Evolutionary conservation across 2,329 filamentous ascomycete species (phyloP).

Genomic region (Alternaria viburni): DNA sequence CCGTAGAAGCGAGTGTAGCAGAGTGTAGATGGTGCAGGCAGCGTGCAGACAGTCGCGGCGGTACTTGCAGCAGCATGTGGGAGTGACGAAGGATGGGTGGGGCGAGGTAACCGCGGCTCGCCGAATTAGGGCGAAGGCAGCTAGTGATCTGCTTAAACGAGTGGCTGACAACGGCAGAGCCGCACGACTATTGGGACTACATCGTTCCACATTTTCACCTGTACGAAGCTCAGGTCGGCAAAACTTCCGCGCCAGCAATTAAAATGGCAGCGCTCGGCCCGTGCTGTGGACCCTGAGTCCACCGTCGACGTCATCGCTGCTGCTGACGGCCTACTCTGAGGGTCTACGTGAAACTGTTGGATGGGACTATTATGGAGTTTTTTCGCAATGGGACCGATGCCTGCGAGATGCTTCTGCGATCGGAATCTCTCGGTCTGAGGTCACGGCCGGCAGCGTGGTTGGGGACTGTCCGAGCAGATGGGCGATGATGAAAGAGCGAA

Average conservation of each 20-base stretch:
- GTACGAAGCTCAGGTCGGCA: background rate
- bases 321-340: constrained; percentile 17
- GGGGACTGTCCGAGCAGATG: constrained; percentile 7
- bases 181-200: constrained; percentile 10
- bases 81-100: constrained; percentile 28
- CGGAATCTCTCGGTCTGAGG: constrained; percentile 11
- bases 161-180: constrained; percentile 18
- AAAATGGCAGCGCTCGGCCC: constrained; percentile 14
- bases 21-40: constrained; percentile 10
- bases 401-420: constrained; percentile 31
- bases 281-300: constrained; percentile 32
- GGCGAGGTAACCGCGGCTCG: constrained; percentile 22
- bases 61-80: constrained; percentile 4
- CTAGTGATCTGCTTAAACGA: constrained; percentile 5
- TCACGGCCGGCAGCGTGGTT: constrained; percentile 16
- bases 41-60: constrained; percentile 18
- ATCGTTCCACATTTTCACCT: background rate
- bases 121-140: constrained; percentile 19
- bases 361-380: constrained; percentile 31
- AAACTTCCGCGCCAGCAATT: constrained; percentile 11
- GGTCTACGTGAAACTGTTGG: constrained; percentile 40
- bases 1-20: constrained; percentile 14
- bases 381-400: constrained; percentile 15
- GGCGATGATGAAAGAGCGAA: constrained; percentile 20
- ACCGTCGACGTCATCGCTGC: constrained; percentile 37